Evolutionary conservation across 139 green algal species (phyloP), one percentile per base, ranked within the genome.

Genomic region (Chlamydomonas incerta): DNA sequence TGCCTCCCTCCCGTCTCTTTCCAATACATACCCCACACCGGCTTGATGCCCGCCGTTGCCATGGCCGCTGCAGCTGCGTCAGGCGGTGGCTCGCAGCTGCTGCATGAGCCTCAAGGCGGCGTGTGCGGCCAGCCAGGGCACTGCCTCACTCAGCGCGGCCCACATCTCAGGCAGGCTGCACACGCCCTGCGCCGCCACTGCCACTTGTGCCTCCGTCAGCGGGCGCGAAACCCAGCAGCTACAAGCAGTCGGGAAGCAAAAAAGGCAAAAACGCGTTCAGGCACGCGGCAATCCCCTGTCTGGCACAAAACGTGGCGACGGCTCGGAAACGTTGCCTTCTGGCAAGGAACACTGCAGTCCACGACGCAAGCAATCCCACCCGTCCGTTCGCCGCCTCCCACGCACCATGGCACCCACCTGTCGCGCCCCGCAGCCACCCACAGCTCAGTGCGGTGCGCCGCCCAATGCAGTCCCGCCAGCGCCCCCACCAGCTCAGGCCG

Each of bases 101-200:
- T 75, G 65, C 79, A 85, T 76, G 17, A 75, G 26, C 20, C 79
- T 50, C 47, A 85, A 66, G 0, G 66, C 65, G 17, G 79, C 65
- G 67, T 85, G 79, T 18, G 79, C 79, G 1, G 79, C 79, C 65
- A 85, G 79, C 79, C 79, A 85, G 26, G 79, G 79, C 24, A 85
- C 79, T 23, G 79, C 79, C 66, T 85, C 79, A 33, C 79, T 76
- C 46, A 85, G 66, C n/a, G 79, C 79, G 20, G 66, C 79, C 79
- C 79, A 85, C 31, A 85, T 66, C 47, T 85, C 79, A 1, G 79
- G 79, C n/a, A 76, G 46, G 46, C 68, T 33, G 23, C 35, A 31
- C 33, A 85, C 79, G n/a, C 47, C 52, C 50, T 75, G 66, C 31
- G 66, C 66, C 41, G 79, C 65, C 66, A 76, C 31, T 31, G 46